Conservation (phyloP, 148 eudicot genomes). For the Agrostemma githago region DNA sequence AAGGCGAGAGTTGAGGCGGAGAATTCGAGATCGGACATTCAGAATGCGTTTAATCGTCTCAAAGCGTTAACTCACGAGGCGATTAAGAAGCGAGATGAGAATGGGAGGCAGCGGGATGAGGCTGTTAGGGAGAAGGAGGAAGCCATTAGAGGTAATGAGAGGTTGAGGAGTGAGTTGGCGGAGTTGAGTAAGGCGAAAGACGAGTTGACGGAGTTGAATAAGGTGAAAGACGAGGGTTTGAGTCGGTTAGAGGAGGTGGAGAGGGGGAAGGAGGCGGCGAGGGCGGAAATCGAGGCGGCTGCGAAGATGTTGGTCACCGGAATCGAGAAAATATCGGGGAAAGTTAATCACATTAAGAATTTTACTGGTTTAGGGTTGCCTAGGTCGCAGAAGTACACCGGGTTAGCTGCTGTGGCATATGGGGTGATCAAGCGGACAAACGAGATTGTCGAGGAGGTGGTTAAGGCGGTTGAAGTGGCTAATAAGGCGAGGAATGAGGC, state of each 20-base stretch:
- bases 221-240: slow-evolving; percentile 44
- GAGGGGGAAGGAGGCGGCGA: slow-evolving; percentile 53
- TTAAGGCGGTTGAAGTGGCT: slow-evolving; percentile 54
- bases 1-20: slow-evolving; percentile 55
- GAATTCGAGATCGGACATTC: slow-evolving; percentile 57
- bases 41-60: slow-evolving; percentile 58
- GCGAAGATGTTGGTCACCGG: slow-evolving; percentile 86
- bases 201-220: slow-evolving; percentile 45
- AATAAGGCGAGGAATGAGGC: slow-evolving; percentile 69
- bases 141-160: slow-evolving; percentile 39
- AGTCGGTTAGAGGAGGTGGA: slow-evolving; percentile 51
- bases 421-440: slow-evolving; percentile 89
- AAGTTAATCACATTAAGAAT: slow-evolving; percentile 61
- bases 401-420: slow-evolving; percentile 82
- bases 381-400: slow-evolving; percentile 78
- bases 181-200: slow-evolving; percentile 41
- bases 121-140: slow-evolving; percentile 50
- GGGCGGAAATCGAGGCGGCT: slow-evolving; percentile 67
- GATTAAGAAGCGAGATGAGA: slow-evolving; percentile 86
- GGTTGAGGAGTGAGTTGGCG: slow-evolving; percentile 38
- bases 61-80: slow-evolving; percentile 75
- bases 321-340: slow-evolving; percentile 79
- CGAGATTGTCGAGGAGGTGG: slow-evolving; percentile 87
- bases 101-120: slow-evolving; percentile 45
- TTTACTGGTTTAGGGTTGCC: slow-evolving; percentile 69